Conservation (phyloP, 2,329 filamentous ascomycete species). For the Clonostachys solani region DNA sequence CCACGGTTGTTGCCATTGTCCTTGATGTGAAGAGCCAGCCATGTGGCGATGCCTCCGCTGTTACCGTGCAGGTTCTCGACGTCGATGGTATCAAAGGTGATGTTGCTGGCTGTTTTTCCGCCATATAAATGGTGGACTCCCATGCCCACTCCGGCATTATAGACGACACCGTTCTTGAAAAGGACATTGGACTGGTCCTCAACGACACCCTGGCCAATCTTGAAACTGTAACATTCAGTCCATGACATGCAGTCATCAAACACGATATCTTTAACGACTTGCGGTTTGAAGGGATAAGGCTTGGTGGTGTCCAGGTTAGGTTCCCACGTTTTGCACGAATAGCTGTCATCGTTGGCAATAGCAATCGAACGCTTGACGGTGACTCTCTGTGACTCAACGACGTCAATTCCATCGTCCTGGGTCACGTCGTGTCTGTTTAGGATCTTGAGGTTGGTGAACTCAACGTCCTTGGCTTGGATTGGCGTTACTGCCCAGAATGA, state of each 20-base stretch:
- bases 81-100: slow-evolving; percentile 1
- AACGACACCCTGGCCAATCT: slow-evolving; percentile 1
- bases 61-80: not conserved
- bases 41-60: not conserved
- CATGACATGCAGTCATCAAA: slow-evolving; percentile 2
- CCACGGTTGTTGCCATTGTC: not conserved
- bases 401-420: slow-evolving; percentile 2
- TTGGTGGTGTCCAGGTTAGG: not conserved
- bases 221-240: slow-evolving; percentile 1
- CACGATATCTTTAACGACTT: not conserved
- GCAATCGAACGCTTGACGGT: not conserved
- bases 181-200: not conserved
- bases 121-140: slow-evolving; percentile 1
- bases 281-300: not conserved
- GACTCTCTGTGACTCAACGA: not conserved
- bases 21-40: not conserved
- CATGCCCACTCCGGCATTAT: not conserved
- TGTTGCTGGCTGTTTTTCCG: not conserved
- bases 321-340: slow-evolving; percentile 1
- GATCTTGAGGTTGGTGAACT: slow-evolving; percentile 2
- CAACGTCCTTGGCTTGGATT: slow-evolving; percentile 1
- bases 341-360: slow-evolving; percentile 3
- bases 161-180: slow-evolving; percentile 1
- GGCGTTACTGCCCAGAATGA: slow-evolving; percentile 1
- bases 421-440: slow-evolving; percentile 1